phyloP scores from a whole-genome alignment of 78 protist genomes.

The Dictyostelium firmibasis region DNA sequence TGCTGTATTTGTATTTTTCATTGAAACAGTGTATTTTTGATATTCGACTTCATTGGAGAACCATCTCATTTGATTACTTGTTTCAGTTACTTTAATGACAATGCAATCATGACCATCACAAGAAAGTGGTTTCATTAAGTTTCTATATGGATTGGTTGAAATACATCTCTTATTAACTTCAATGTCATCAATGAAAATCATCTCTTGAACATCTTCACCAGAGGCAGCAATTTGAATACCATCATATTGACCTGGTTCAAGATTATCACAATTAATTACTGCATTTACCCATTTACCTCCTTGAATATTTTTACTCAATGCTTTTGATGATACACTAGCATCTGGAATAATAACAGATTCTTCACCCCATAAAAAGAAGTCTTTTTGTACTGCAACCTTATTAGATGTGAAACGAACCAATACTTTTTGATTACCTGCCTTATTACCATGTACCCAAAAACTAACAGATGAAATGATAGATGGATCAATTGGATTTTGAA shows the following conservation, averaged over 20 bases:
- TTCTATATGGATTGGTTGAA: slow-evolving; percentile 12
- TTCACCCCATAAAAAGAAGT: slow-evolving; percentile 10
- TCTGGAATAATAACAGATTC: not conserved
- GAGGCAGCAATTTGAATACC: slow-evolving; percentile 32
- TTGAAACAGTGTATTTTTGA: slow-evolving; percentile 4
- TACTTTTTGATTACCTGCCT: slow-evolving; percentile 25
- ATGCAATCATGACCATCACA: slow-evolving; percentile 20
- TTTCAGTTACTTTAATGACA: not conserved
- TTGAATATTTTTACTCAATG: not conserved
- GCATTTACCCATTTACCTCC: slow-evolving; percentile 34
- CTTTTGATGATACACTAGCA: not conserved
- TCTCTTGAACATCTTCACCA: not conserved
- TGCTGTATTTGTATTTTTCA: slow-evolving; percentile 14
- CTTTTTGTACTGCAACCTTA: slow-evolving; percentile 42
- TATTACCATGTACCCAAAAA: slow-evolving; percentile 47
- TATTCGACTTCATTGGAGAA: slow-evolving; percentile 2
- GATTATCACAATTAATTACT: not conserved
- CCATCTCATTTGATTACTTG: not conserved
- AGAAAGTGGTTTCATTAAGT: not conserved
- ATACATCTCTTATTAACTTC: slow-evolving; percentile 35
- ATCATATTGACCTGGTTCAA: slow-evolving; percentile 58
- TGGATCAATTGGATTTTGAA: slow-evolving; percentile 66
- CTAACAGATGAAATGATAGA: not conserved
- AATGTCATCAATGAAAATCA: slow-evolving; percentile 36
- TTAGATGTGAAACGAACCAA: slow-evolving; percentile 9